Percentiles rank a stretch among this genome's conserved stretches.
Conservation (phyloP, 768 basidiomycete genomes). For the Suillus occidentalis region DNA sequence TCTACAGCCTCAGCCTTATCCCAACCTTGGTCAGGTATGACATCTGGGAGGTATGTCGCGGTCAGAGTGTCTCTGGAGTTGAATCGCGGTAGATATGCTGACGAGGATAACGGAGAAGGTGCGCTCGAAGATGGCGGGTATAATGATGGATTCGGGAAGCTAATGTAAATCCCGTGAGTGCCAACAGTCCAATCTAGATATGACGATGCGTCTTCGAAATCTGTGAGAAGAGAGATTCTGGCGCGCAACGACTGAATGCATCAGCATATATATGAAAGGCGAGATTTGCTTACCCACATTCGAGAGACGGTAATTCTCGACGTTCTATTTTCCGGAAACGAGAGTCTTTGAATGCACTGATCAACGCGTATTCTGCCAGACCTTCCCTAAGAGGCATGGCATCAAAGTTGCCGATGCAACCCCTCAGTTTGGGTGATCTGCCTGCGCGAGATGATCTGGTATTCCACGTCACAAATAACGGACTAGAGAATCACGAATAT, state of each 20-base stretch:
- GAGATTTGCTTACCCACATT: conserved; percentile 73
- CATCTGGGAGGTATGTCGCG: conserved; percentile 92
- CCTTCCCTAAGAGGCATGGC: conserved; percentile 72
- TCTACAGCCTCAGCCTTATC: conserved; percentile 85
- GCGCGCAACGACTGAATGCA: neutral
- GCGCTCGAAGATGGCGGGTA: conserved; percentile 58
- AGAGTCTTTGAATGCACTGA: conserved; percentile 87
- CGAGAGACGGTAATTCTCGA: conserved; percentile 74
- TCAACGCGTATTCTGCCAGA: conserved; percentile 85
- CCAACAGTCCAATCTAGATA: conserved; percentile 96
- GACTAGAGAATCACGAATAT: conserved; percentile 32
- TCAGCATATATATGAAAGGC: conserved; percentile 3
- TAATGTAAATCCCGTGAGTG: conserved; percentile 87
- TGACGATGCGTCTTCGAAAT: conserved; percentile 81
- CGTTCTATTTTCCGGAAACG: conserved; percentile 81
- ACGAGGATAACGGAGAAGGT: conserved; percentile 72
- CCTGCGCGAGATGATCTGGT: conserved; percentile 61
- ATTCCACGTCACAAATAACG: conserved; percentile 98
- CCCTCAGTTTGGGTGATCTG: conserved; percentile 66
- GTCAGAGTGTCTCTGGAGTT: conserved; percentile 62
- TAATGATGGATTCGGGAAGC: conserved; percentile 78
- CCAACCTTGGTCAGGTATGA: conserved; percentile 94
- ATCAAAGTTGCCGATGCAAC: conserved; percentile 95
- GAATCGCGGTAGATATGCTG: conserved; percentile 54
- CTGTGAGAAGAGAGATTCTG: conserved; percentile 90